phyloP scores from a whole-genome alignment of 208 protist genomes.

The Porcisia deanei region DNA sequence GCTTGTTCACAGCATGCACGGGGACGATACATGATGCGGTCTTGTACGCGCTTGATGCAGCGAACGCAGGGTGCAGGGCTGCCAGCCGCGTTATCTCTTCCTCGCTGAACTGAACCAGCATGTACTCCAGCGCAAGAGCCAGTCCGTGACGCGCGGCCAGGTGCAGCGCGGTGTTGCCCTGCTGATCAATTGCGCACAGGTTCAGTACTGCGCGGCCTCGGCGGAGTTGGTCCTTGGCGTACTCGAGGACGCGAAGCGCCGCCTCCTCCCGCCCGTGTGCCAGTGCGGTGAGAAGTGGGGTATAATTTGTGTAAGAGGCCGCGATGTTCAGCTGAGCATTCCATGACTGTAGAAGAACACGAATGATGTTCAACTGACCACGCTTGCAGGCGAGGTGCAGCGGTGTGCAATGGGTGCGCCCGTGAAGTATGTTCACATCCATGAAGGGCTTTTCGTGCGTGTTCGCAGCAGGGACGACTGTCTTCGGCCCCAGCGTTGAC shows the following conservation, averaged over 20 bases:
- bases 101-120: constrained; percentile 71
- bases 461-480: not conserved
- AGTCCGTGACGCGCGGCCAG: constrained; percentile 53
- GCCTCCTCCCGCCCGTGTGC: constrained; percentile 54
- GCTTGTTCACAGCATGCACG: constrained; percentile 52
- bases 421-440: constrained; percentile 71
- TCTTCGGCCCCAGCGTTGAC: not conserved
- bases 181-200: constrained; percentile 62
- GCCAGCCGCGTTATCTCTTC: constrained; percentile 57
- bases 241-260: constrained; percentile 70
- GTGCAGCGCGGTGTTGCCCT: constrained; percentile 74
- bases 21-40: constrained; percentile 21
- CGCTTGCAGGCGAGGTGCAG: constrained; percentile 84
- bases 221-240: constrained; percentile 73
- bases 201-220: constrained; percentile 61
- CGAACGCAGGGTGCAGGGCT: constrained; percentile 20
- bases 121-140: constrained; percentile 73
- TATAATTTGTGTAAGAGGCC: constrained; percentile 59
- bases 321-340: constrained; percentile 62
- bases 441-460: constrained; percentile 36
- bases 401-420: constrained; percentile 62
- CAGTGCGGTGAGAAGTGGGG: constrained; percentile 66
- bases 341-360: constrained; percentile 47
- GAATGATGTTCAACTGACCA: constrained; percentile 54
- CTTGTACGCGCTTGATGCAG: constrained; percentile 11